phyloP scores from a whole-genome alignment of 345 rosid genomes.

The Geranium rotundifolium region DNA sequence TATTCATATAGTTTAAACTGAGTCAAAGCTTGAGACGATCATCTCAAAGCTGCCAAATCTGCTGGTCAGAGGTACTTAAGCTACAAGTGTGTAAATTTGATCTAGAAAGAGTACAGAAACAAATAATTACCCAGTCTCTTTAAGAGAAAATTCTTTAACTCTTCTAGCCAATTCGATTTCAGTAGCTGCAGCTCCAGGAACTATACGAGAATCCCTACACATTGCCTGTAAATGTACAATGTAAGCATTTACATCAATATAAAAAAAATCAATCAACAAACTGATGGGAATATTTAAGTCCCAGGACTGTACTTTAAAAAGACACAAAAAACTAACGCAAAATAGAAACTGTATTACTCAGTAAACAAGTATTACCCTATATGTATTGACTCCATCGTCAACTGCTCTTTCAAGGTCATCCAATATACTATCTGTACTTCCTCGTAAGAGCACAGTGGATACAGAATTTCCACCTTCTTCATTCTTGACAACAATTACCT shows the following conservation, averaged over 20 bases:
- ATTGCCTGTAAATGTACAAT: conserved; percentile 46
- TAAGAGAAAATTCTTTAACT: conserved; percentile 81
- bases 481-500: conserved; percentile 81
- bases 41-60: neutral
- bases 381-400: conserved; percentile 97
- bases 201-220: conserved; percentile 91
- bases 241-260: neutral
- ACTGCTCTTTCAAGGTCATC: conserved; percentile 99
- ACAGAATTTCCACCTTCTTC: conserved; percentile 93
- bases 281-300: neutral
- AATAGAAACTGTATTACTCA: conserved; percentile 1
- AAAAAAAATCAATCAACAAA: neutral
- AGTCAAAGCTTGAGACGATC: neutral
- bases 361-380: conserved; percentile 47
- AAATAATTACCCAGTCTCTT: conserved; percentile 68
- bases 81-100: neutral
- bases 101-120: conserved; percentile 1
- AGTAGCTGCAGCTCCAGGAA: conserved; percentile 95
- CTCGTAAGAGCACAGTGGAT: conserved; percentile 80
- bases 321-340: conserved; percentile 1
- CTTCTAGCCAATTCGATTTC: conserved; percentile 94
- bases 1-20: neutral
- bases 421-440: conserved; percentile 89
- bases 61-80: neutral
- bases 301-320: neutral